These are phyloP conservation scores for Leishmania aethiopica DNA, from an alignment of 208 protist genomes.

Conservation along the genomic window DNA sequence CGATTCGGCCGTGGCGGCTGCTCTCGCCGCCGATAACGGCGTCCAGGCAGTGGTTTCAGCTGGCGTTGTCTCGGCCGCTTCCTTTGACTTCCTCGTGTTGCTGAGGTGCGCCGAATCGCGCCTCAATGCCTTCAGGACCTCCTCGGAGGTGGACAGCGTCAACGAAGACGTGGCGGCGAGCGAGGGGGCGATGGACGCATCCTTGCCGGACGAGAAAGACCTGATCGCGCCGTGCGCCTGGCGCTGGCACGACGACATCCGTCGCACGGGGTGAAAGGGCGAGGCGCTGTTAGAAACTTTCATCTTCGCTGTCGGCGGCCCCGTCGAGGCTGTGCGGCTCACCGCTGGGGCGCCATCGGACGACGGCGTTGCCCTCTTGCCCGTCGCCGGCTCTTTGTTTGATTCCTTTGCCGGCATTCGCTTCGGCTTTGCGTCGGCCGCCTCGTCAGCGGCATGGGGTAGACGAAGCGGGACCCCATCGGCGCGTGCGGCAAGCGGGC, in stretches of 20 bases:
- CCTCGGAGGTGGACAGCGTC: conserved; percentile 4
- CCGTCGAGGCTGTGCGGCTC: neutral
- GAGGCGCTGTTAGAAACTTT: neutral
- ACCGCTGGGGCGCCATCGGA: neutral
- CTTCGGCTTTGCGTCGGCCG: neutral
- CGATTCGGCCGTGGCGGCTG: neutral
- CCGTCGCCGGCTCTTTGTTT: neutral
- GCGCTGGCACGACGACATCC: neutral
- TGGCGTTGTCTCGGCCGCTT: neutral
- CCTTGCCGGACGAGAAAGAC: neutral
- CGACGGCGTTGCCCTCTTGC: neutral
- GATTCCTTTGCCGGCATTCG: neutral
- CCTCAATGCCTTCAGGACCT: conserved; percentile 8
- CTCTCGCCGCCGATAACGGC: neutral
- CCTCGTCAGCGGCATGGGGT: neutral
- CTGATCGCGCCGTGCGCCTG: neutral
- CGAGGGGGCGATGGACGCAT: neutral
- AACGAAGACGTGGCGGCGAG: neutral
- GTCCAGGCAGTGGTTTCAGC: neutral
- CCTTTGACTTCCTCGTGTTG: neutral
- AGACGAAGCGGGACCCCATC: neutral
- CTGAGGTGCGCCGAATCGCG: conserved; percentile 9
- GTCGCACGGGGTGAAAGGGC: neutral
- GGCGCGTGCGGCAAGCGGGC: neutral
- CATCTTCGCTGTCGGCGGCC: neutral